Evolutionary conservation across 1,284 basidiomycete species (phyloP).

Genomic region (Wolfiporia cocos): DNA sequence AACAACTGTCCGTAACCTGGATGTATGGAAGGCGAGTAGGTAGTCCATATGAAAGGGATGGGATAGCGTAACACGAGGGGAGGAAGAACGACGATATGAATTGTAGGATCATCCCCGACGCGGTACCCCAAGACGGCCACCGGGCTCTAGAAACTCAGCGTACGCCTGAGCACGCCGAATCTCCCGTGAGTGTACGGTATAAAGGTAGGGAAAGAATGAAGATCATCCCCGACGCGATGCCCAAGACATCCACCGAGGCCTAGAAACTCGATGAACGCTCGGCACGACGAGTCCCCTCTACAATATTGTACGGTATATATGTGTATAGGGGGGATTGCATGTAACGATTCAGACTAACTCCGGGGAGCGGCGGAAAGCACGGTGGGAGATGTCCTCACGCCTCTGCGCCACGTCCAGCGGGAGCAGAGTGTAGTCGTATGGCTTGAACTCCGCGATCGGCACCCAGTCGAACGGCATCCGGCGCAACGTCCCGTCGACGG

Average conservation of each 20-base stretch:
- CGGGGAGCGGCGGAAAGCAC: background rate
- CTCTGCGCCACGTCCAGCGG: constrained; percentile 1
- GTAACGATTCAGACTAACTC: too few species aligned
- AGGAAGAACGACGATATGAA: background rate
- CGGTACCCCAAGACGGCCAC: background rate
- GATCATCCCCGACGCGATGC: background rate
- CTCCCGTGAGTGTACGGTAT: too few species aligned
- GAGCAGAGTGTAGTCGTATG: constrained; percentile 4
- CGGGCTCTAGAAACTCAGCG: constrained; percentile 5
- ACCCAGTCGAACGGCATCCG: constrained; percentile 3
- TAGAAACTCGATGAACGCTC: background rate
- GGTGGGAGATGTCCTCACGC: constrained; percentile 3
- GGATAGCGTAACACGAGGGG: background rate
- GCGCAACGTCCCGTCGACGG: background rate
- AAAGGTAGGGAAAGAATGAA: background rate
- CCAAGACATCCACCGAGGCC: background rate
- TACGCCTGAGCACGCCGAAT: background rate
- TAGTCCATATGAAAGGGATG: background rate
- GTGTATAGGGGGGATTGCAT: background rate
- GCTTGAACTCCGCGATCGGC: background rate
- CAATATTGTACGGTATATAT: background rate
- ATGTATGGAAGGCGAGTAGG: background rate
- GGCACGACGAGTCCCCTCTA: background rate
- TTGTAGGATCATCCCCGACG: constrained; percentile 1
- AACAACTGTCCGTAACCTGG: too few species aligned